A percentile compares a stretch with the other conserved stretches of the same genome.
Conservation (phyloP, 306 rosid genomes). For the Malus orientalis region DNA sequence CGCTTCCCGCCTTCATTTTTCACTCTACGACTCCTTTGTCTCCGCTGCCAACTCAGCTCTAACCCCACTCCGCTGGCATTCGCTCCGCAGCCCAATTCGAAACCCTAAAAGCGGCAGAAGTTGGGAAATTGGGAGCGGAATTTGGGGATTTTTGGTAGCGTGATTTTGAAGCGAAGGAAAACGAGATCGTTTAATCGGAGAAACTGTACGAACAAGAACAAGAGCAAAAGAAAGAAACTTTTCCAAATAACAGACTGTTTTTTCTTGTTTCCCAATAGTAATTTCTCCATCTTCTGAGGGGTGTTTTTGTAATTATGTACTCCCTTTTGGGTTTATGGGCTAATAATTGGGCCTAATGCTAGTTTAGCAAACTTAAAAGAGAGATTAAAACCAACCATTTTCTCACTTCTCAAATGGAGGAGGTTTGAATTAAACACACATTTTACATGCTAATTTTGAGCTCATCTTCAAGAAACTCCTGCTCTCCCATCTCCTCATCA, state of each 20-base stretch:
- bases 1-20: slow-evolving; percentile 85
- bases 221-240: not conserved
- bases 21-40: not conserved
- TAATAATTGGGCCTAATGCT: not conserved
- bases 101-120: slow-evolving; percentile 11
- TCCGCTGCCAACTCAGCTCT: not conserved
- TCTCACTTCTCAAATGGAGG: not conserved
- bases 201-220: not conserved
- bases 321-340: not conserved
- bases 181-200: not conserved
- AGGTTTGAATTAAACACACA: not conserved
- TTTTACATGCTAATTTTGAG: not conserved
- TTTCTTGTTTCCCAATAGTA: not conserved
- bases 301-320: not conserved
- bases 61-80: slow-evolving; percentile 10
- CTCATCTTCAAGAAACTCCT: slow-evolving; percentile 12
- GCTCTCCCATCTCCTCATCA: slow-evolving; percentile 32
- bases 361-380: too few relatives aligned
- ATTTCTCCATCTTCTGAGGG: not conserved
- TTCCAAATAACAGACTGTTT: not conserved
- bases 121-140: not conserved
- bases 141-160: not conserved
- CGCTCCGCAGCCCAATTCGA: not conserved
- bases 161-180: not conserved
- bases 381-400: too few relatives aligned